These are phyloP conservation scores for Fusarium tupiense DNA, from an alignment of 2,329 filamentous ascomycete species.

Conservation along the genomic window DNA sequence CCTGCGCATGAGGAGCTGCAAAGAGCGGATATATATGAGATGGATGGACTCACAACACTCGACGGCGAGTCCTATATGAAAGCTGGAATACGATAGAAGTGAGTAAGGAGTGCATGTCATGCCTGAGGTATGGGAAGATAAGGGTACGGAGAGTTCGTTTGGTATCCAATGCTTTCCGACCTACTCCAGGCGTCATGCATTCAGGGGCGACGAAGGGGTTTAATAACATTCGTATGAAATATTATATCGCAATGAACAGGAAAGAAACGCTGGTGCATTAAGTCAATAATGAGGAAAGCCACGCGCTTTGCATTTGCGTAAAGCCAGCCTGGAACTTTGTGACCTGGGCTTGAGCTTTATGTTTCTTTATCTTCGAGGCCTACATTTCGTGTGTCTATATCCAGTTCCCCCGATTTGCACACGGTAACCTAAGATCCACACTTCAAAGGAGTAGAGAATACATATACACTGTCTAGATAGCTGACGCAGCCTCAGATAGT, in stretches of 20 bases:
- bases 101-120: fast-evolving
- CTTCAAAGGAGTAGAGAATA: background rate
- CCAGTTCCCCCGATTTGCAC: too few relatives aligned
- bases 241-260: background rate
- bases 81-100: background rate
- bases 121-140: fast-evolving
- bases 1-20: constrained; percentile 1
- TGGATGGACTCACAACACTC: background rate
- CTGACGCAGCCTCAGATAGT: background rate
- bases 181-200: background rate
- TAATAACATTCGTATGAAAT: background rate
- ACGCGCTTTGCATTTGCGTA: background rate
- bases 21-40: background rate
- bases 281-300: too few relatives aligned
- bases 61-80: background rate
- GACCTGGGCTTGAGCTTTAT: fast-evolving
- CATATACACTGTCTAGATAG: too few relatives aligned
- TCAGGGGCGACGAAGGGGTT: fast-evolving
- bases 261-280: fast-evolving
- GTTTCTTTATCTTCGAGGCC: background rate
- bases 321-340: background rate
- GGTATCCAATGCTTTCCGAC: background rate
- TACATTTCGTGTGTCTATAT: too few relatives aligned
- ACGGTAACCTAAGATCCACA: background rate
- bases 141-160: background rate